Base-by-base conservation (phyloP, 495 filamentous ascomycete species). In the Polyplosphaeria fusca region DNA sequence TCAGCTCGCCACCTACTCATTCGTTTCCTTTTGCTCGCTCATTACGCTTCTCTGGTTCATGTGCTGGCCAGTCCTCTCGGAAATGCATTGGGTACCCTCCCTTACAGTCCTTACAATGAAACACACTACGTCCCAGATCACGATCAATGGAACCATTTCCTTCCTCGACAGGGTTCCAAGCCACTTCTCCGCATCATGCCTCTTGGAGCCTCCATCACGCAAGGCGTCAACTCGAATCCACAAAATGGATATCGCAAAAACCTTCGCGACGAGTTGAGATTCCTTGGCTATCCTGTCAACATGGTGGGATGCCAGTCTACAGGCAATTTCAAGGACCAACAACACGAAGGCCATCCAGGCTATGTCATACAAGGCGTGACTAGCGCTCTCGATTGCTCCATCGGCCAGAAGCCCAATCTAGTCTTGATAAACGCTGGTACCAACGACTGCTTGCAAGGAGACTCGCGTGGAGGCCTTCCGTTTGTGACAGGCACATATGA, bases 401-500 rank as follows among this genome's bases (percentile, higher is more conserved):
- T 42, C 25, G 5, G 35, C 7, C 38, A 28, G 7, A 26, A 28
- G 30, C 23, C 14, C 7, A 40, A 28, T 42, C 7, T 30, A 5
- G 20, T 49, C 7, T 22, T 49, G 9, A 42, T 42, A 11, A 12
- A 13, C 19, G 9, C 20, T 42, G 39, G 39, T 5, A 42, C 11
- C 19, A 42, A 42, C 19, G 39, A 42, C 19, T 42, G 39, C 39
- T 7, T 42, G 11, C 9, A 14, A 11, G 39, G 70, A n/a, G 70
- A 70, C 12, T 63, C 79, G 48, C 78, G 79, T 38, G 67, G 78
- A 28, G 71, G 79, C 57, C 75, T 76, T 24, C 41, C 47, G 0
- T 71, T 77, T 1, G 74, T 76, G 13, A 85, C 85, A 55, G 84
- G 84, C 3, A 87, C 86, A 70, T 85, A 83, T n/a, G 79, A 85